A percentile compares a stretch with the other conserved stretches of the same genome.
Conservation (phyloP, 208 protist species). For the Wallacemonas sp. region DNA sequence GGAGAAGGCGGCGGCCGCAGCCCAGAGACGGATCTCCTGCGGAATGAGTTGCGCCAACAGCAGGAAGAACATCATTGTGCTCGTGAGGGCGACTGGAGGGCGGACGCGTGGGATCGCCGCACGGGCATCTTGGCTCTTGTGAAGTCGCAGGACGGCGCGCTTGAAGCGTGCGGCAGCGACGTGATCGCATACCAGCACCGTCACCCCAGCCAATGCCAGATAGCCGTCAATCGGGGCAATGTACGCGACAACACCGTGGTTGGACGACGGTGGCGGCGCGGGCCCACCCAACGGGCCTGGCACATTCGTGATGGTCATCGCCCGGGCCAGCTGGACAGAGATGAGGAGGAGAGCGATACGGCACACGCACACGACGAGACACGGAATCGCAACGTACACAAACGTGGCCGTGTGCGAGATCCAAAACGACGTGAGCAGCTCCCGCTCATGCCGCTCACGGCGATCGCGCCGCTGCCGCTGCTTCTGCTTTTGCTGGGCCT, state of each 20-base stretch:
- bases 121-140: neutral
- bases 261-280: too few relatives aligned
- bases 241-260: neutral
- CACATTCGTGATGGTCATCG: too few relatives aligned
- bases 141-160: neutral
- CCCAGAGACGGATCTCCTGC: slow-evolving; percentile 19
- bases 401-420: neutral
- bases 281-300: too few relatives aligned
- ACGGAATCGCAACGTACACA: neutral
- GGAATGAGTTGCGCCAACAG: slow-evolving; percentile 13
- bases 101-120: neutral
- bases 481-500: slow-evolving; percentile 1
- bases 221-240: slow-evolving; percentile 7
- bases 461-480: neutral
- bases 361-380: neutral
- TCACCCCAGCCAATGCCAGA: neutral
- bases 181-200: neutral
- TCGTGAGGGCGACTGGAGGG: neutral
- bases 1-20: slow-evolving; percentile 6
- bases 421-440: slow-evolving; percentile 8
- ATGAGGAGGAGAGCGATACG: neutral
- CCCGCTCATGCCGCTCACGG: neutral
- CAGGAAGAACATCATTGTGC: neutral
- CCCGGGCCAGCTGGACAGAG: neutral
- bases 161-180: neutral